phyloP scores from a whole-genome alignment of 2,329 filamentous ascomycete species.

The Pseudocercospora fuligena region DNA sequence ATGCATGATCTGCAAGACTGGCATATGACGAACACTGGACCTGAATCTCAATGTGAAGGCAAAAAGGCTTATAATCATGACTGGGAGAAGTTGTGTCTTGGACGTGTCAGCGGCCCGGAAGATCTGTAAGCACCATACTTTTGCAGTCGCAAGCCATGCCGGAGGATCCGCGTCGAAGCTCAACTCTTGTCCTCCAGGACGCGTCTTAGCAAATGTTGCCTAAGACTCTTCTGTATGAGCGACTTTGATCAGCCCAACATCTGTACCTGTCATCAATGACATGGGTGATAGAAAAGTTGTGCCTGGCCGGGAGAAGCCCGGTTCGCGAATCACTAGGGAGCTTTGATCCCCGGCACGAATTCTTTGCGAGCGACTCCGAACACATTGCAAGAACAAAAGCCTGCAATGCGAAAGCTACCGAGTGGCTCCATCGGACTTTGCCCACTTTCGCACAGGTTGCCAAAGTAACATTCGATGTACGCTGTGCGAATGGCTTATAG shows the following conservation, averaged over 20 bases:
- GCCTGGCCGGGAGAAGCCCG: background rate
- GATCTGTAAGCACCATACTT: slow-evolving; percentile 3
- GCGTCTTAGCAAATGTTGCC: slow-evolving; percentile 3
- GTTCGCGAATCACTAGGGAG: background rate
- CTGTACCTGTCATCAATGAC: slow-evolving; percentile 4
- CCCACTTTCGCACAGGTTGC: background rate
- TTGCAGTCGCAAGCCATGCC: slow-evolving; percentile 7
- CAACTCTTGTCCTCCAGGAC: slow-evolving; percentile 8
- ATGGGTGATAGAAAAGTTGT: slow-evolving; percentile 8
- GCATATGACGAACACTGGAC: background rate
- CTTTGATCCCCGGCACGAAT: slow-evolving; percentile 4
- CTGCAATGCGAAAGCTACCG: background rate
- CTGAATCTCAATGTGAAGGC: background rate
- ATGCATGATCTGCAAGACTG: background rate
- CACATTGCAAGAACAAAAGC: background rate
- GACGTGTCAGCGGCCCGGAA: slow-evolving; percentile 8
- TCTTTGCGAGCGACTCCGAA: background rate
- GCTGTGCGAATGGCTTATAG: background rate
- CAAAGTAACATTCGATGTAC: background rate
- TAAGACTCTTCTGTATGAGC: background rate
- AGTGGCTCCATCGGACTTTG: slow-evolving; percentile 1
- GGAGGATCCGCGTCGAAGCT: slow-evolving; percentile 10
- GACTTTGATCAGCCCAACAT: slow-evolving; percentile 4
- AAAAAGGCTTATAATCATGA: background rate
- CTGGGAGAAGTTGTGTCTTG: slow-evolving; percentile 6